Base-by-base conservation (phyloP, 345 rosid species). In the Melaleuca alternifolia region DNA sequence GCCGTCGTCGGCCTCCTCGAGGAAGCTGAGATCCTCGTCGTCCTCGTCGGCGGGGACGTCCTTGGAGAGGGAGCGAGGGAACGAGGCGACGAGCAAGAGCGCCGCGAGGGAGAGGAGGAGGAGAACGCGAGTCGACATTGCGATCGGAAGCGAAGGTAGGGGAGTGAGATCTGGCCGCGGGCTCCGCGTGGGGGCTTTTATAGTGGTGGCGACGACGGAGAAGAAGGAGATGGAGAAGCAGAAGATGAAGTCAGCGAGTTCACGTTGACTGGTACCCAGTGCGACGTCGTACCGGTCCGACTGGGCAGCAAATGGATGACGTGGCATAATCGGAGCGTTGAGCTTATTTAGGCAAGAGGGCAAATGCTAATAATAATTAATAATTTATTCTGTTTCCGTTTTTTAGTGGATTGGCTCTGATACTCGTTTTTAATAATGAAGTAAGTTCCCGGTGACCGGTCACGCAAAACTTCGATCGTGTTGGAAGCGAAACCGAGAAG, bases 61-160 rank as follows among this genome's bases (percentile, higher is more conserved):
- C 83, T 83, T 46, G n/a, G 89, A 51, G 71, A 62, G 57, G 16
- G 89, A 53, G 77, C 85, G 84, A 50, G 76, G 50, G 87, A 84
- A 52, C 51, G 81, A 71, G 81, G 81, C 48, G 24, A 71, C n/a
- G 52, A 87, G 86, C 82, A 87, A 10, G 84, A 87, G 65, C 51
- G 87, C 84, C 16, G 84, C 8, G 85, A 87, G 81, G 37, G 84
- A 54, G 84, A 84, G 48, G 91, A 93, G 86, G 88, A 93, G 87
- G 24, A 91, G 50, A 71, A 59, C 85, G 85, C 94, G 96, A 75
- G 87, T 91, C 83, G 95, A 88, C 95, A 91, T 91, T 86, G 84
- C 13, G 3, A 83, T 81, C 57, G 37, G 83, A 24, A 41, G 54
- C 44, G 52, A 23, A 24, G 77, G 82, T 16, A 54, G 48, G 84